Evolutionary conservation across 225 moss, liverwort and hornwort species (phyloP), one percentile per base, ranked within the genome.

Genomic region (Sphagnum contortum): DNA sequence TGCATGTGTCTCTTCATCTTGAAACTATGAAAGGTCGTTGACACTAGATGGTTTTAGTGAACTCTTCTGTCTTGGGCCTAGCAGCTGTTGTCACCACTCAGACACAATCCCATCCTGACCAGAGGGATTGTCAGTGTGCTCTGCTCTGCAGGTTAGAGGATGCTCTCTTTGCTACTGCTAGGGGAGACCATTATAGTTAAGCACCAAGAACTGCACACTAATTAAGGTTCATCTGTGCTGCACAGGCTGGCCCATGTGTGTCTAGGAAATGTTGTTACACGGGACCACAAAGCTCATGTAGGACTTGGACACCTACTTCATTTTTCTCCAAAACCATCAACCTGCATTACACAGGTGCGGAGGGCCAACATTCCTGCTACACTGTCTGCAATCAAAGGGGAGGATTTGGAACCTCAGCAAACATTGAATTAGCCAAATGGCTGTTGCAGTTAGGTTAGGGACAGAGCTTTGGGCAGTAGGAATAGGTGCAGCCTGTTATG

Each of bases 261-360:
- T 70, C 58, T 76, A 55, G 76, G 68, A 79, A 75, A 72, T 64
- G 74, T 73, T 61, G 79, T 88, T 72, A 64, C 69, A 71, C 76
- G 73, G 59, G 75, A 54, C 57, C 69, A 58, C 73, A 74, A 79
- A 64, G 74, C 61, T 62, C 72, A 67, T 63, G 87, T 75, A 52
- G 92, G 90, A 45, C 85, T 90, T 62, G 75, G 85, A 61, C 87
- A 82, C 54, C 90, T 90, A 48, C 87, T 89, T 74, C 90, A 87
- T 45, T 62, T 62, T 13, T 90, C 83, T 45, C 90, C 87, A 57
- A 78, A 59, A 70, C 69, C 72, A 48, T 74, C 72, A 60, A 78
- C 70, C 53, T 78, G 69, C 61, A 70, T 89, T 58, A 81, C 73
- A 48, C 81, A 87, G 58, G 67, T 73, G 13, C 66, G 75, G 60